Percentiles rank a stretch among this genome's conserved stretches.
Conservation (phyloP, 208 protist genomes). For the Angomonas deanei region DNA sequence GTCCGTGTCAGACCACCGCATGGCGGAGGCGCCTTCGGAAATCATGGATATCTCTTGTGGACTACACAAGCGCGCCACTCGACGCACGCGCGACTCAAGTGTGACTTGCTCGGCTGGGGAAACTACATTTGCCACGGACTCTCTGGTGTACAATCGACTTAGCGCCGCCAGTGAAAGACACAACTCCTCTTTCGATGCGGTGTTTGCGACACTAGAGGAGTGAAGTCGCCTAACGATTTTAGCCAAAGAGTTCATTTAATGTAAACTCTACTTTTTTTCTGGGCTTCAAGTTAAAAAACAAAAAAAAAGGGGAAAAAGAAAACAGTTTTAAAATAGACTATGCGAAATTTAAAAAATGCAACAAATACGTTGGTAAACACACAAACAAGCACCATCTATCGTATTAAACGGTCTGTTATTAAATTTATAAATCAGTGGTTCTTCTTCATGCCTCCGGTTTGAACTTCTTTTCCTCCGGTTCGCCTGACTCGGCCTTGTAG, state of each 20-base stretch:
- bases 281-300: neutral
- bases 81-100: conserved; percentile 12
- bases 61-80: conserved; percentile 34
- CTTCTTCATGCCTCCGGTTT: conserved; percentile 18
- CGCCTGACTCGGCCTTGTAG: no score
- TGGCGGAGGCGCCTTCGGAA: conserved; percentile 31
- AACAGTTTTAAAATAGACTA: neutral
- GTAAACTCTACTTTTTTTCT: neutral
- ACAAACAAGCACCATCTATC: neutral
- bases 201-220: conserved; percentile 10
- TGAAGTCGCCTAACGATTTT: conserved; percentile 23
- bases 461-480: neutral
- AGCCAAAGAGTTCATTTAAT: neutral
- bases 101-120: neutral
- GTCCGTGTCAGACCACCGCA: conserved; percentile 15
- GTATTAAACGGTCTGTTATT: neutral
- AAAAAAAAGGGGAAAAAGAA: conserved; percentile 1
- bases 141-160: conserved; percentile 13
- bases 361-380: neutral
- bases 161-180: conserved; percentile 63
- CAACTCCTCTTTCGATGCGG: conserved; percentile 37
- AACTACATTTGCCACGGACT: neutral
- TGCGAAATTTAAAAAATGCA: neutral
- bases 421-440: no score
- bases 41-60: conserved; percentile 63